phyloP scores from a whole-genome alignment of 129 eudicot species.

The carrot (Daucus carota) region DH1_v3.0 NC_030385.2:26797501-26798000 shows the following conservation, averaged over 20 bases:
- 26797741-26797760: conserved; percentile 80
- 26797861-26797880: neutral
- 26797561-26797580: neutral
- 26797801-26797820: neutral
- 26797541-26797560: neutral
- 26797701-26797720: conserved; percentile 90
- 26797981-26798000: conserved; percentile 95
- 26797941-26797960: conserved; percentile 86
- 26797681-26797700: conserved; percentile 80
- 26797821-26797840: neutral
- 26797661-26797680: conserved; percentile 86
- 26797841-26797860: neutral
- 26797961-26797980: conserved; percentile 88
- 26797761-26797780: conserved; percentile 92
- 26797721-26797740: conserved; percentile 91
- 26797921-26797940: conserved; percentile 65
- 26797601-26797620: neutral
- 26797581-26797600: neutral
- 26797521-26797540: neutral
- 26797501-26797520: conserved; percentile 38
- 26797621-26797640: neutral
- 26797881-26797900: neutral
- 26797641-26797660: conserved; percentile 56
- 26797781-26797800: conserved; percentile 34
- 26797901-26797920: conserved; percentile 74